phyloP scores from a whole-genome alignment of 2,329 filamentous ascomycete species.

The Huntiella decipiens region DNA sequence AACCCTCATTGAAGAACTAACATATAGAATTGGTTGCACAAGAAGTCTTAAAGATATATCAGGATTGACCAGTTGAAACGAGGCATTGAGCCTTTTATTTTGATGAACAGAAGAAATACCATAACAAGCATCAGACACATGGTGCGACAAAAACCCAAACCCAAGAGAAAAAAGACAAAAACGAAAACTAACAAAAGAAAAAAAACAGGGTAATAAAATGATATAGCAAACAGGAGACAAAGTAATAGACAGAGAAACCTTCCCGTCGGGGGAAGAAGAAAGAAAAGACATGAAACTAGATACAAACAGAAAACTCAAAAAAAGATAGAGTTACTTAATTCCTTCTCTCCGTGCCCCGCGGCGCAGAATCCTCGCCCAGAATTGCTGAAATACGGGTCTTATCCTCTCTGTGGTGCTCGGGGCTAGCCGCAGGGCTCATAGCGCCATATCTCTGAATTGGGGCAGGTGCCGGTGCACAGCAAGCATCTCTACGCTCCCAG shows the following conservation, averaged over 20 bases:
- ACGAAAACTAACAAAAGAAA: slow-evolving; percentile 1
- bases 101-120: too few species aligned
- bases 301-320: slow-evolving; percentile 5
- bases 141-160: neutral
- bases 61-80: too few species aligned
- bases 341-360: slow-evolving; percentile 20
- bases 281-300: slow-evolving; percentile 7
- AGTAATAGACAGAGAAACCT: neutral
- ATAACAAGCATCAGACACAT: too few species aligned
- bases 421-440: slow-evolving; percentile 34
- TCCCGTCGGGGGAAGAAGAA: neutral
- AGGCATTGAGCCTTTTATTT: too few species aligned
- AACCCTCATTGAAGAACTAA: too few species aligned
- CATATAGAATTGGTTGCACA: too few species aligned
- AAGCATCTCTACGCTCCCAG: slow-evolving; percentile 30
- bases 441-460: slow-evolving; percentile 19
- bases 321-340: slow-evolving; percentile 16
- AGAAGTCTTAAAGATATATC: too few species aligned
- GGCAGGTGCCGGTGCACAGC: neutral
- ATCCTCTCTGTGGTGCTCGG: slow-evolving; percentile 27
- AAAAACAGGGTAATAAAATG: slow-evolving; percentile 1
- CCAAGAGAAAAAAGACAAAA: neutral
- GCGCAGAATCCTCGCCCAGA: slow-evolving; percentile 39
- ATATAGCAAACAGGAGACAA: slow-evolving; percentile 5
- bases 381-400: slow-evolving; percentile 45